phyloP scores from a whole-genome alignment of 2,329 filamentous ascomycete species.

The Diplocarpon mali region DNA sequence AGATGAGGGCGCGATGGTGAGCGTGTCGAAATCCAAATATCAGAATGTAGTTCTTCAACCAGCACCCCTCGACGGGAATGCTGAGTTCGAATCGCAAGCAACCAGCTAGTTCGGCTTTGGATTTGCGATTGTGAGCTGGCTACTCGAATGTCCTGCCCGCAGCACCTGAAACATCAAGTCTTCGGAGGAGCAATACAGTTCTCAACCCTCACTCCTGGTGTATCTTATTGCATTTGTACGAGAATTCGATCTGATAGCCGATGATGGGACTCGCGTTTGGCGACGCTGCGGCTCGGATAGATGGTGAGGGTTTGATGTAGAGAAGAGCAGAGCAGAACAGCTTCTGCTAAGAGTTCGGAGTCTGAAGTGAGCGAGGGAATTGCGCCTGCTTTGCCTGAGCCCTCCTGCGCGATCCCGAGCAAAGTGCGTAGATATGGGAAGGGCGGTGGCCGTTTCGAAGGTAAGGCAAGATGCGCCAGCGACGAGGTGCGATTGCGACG shows the following conservation, averaged over 20 bases:
- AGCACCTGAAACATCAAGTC: slow-evolving; percentile 24
- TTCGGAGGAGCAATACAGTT: slow-evolving; percentile 14
- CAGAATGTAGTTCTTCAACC: slow-evolving; percentile 7
- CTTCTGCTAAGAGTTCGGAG: slow-evolving; percentile 1
- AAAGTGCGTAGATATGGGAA: neutral
- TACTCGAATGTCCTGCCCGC: slow-evolving; percentile 22
- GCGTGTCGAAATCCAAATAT: slow-evolving; percentile 6
- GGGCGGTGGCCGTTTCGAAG: neutral
- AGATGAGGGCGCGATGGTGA: slow-evolving; percentile 15
- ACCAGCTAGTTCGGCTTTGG: slow-evolving; percentile 20
- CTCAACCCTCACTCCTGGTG: slow-evolving; percentile 7
- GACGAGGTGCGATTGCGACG: neutral
- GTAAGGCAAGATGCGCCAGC: slow-evolving; percentile 2
- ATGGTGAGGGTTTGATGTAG: slow-evolving; percentile 16
- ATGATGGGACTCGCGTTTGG: neutral
- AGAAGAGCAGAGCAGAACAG: neutral
- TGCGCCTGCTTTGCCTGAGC: slow-evolving; percentile 3
- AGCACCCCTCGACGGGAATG: slow-evolving; percentile 6
- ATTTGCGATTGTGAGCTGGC: slow-evolving; percentile 25
- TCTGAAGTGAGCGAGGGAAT: slow-evolving; percentile 4
- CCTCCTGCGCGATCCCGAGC: neutral
- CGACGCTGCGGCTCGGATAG: no score
- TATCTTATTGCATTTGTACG: slow-evolving; percentile 14
- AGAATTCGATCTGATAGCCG: slow-evolving; percentile 5
- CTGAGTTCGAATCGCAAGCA: slow-evolving; percentile 23